Evolutionary conservation across 129 eudicot species (phyloP), one percentile per base, ranked within the genome.

Genomic region (Logfia minima): DNA sequence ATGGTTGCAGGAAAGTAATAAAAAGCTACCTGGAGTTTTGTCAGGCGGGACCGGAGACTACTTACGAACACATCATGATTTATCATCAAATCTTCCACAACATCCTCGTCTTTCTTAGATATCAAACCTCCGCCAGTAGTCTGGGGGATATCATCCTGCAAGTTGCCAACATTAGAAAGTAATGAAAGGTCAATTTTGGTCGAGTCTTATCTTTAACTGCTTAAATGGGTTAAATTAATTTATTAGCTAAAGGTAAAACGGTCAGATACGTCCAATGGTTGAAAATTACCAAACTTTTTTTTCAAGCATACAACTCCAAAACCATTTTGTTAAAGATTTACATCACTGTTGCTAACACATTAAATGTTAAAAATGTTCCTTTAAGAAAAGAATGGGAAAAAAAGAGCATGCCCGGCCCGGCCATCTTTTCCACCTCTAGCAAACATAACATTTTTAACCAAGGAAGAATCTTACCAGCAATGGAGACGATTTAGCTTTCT

Each of bases 21-120:
- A 8, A 55, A 2, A 78, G 69, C 39, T 85, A 93, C 98, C 91
- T 93, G 98, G 70, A 93, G 86, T 90, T 93, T 93, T 76, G 97
- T 90, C 77, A 93, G 77, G 71, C 98, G 89, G 43, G 97, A 89
- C 74, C 91, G 87, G 31, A 90, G 91, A 65, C 79, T 90, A 80
- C 87, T 85, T 64, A 93, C 71, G 32, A 90, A 83, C 21, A 77
- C 80, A 81, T 93, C 92, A 86, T 93, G 98, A 77, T 73, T 88
- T 81, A 80, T 81, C 96, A 93, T 83, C 37, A 93, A 60, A 78
- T 74, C 82, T 48, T 86, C 97, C 39, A 75, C 80, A 59, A 83
- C 32, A 74, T 60, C 80, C 70, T 80, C 81, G 28, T 90, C 91
- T 75, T 81, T 86, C 75, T 43, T 66, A 68, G 82, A 71, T 19